phyloP scores from a whole-genome alignment of 2,329 filamentous ascomycete genomes.

The Colletotrichum magnum region DNA sequence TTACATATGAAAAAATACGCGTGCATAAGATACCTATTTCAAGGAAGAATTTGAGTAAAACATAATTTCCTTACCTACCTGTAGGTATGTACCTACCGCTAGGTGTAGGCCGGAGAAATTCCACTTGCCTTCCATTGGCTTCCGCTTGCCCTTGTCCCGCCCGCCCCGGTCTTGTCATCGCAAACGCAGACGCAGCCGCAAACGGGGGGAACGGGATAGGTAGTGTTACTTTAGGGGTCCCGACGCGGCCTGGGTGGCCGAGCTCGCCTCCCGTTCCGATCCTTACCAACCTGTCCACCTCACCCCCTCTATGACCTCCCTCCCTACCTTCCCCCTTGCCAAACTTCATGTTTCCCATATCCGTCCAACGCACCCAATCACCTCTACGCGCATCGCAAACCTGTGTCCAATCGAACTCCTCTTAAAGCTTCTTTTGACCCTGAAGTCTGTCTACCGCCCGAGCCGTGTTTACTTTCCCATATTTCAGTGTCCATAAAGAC shows the following conservation, averaged over 20 bases:
- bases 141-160: neutral
- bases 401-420: conserved; percentile 9
- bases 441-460: neutral
- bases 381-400: conserved; percentile 1
- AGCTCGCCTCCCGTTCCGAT: conserved; percentile 21
- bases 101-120: neutral
- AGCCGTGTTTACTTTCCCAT: conserved; percentile 11
- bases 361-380: conserved; percentile 15
- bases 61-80: no score
- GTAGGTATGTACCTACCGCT: no score
- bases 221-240: conserved; percentile 13
- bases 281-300: conserved; percentile 19
- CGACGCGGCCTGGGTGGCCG: conserved; percentile 18
- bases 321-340: neutral
- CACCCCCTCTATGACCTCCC: no score
- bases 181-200: conserved; percentile 9
- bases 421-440: conserved; percentile 9
- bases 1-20: no score
- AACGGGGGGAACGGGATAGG: conserved; percentile 17
- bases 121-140: conserved; percentile 23
- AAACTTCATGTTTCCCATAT: neutral
- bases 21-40: no score
- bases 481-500: conserved; percentile 14
- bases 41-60: no score
- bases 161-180: neutral